These are phyloP conservation scores for Yamadazyma kitorensis DNA, from an alignment of 805 yeast genomes.

Conservation along the genomic window DNA sequence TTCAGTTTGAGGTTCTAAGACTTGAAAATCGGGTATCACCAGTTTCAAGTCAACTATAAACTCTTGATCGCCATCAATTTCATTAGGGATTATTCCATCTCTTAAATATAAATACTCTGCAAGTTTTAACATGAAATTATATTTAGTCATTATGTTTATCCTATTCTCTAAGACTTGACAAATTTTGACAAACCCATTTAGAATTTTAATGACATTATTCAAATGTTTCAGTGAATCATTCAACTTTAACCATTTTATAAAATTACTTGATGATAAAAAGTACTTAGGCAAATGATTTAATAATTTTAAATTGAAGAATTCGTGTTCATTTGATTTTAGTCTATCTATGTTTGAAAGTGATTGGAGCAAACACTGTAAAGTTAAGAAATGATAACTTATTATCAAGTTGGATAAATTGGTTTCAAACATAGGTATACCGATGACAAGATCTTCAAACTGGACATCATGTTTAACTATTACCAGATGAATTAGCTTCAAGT, in stretches of 20 bases:
- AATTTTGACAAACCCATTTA: constrained; percentile 24
- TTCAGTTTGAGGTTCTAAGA: no score
- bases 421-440: background rate
- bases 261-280: constrained; percentile 17
- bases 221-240: constrained; percentile 16
- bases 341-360: constrained; percentile 18
- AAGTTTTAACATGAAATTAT: constrained; percentile 7
- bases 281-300: constrained; percentile 15
- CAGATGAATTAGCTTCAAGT: constrained; percentile 11
- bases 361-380: constrained; percentile 25
- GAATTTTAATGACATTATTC: constrained; percentile 22
- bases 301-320: constrained; percentile 7
- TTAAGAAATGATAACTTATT: constrained; percentile 27
- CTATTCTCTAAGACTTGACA: constrained; percentile 11
- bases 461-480: background rate
- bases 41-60: background rate
- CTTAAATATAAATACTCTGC: constrained; percentile 4
- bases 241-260: constrained; percentile 21
- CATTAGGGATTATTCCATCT: constrained; percentile 2
- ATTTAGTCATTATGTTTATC: background rate
- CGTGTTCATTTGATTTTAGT: constrained; percentile 11
- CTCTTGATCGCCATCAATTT: background rate
- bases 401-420: constrained; percentile 10
- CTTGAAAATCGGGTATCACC: background rate
- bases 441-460: background rate